Conservation (phyloP, 2,329 filamentous ascomycete genomes). For the Ceratocystis smalleyi region DNA sequence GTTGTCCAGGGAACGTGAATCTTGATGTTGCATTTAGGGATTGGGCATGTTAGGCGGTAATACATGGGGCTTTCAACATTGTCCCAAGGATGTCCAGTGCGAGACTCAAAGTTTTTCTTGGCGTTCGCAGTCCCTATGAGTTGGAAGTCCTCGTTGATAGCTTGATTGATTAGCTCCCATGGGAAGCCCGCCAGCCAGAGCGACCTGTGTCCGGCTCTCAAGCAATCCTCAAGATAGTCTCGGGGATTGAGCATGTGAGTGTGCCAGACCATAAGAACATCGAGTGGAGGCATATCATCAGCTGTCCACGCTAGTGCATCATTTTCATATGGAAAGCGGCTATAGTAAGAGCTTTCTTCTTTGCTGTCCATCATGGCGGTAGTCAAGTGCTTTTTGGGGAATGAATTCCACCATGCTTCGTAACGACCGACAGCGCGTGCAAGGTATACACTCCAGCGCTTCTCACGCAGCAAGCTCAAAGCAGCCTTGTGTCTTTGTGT, state of each 20-base stretch:
- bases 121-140: conserved; percentile 35
- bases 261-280: conserved; percentile 69
- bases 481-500: conserved; percentile 22
- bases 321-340: neutral
- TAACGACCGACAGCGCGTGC: conserved; percentile 54
- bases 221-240: conserved; percentile 57
- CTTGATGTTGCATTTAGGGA: conserved; percentile 27
- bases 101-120: conserved; percentile 31
- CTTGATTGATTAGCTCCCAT: conserved; percentile 42
- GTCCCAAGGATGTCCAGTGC: conserved; percentile 42
- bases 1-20: conserved; percentile 46
- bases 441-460: conserved; percentile 58
- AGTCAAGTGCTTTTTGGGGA: conserved; percentile 23
- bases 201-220: conserved; percentile 39
- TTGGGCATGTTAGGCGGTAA: conserved; percentile 40
- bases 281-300: conserved; percentile 24
- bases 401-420: conserved; percentile 44
- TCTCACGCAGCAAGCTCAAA: conserved; percentile 46
- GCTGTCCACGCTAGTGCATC: conserved; percentile 13
- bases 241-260: conserved; percentile 64
- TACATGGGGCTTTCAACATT: conserved; percentile 35
- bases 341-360: neutral
- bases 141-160: conserved; percentile 44
- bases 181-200: conserved; percentile 51
- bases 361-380: conserved; percentile 25